Evolutionary conservation across 345 rosid genomes (phyloP).

Genomic region (Isatis tinctoria): DNA sequence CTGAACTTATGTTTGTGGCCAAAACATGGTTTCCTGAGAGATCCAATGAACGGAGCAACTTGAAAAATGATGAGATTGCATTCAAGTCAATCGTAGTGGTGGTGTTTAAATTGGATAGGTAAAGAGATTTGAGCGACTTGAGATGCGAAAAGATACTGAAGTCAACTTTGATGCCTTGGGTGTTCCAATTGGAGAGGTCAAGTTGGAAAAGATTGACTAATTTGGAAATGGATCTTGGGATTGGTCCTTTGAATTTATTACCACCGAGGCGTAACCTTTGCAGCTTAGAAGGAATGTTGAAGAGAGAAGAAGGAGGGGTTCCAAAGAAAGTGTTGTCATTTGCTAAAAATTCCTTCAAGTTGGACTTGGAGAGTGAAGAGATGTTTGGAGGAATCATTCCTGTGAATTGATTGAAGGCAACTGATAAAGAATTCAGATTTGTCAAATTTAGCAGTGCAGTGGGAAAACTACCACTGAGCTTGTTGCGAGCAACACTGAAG

Average conservation of each 20-base stretch:
- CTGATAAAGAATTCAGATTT: background rate
- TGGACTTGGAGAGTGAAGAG: too few species aligned
- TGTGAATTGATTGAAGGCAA: too few species aligned
- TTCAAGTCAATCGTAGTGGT: background rate
- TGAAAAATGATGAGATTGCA: background rate
- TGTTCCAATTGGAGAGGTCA: background rate
- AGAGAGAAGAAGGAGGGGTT: background rate
- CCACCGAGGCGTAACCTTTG: background rate
- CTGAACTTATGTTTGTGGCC: background rate
- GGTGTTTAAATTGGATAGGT: background rate
- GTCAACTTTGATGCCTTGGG: constrained; percentile 4
- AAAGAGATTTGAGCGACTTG: background rate
- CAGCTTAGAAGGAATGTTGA: background rate
- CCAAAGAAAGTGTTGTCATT: background rate
- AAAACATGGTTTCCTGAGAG: constrained; percentile 5
- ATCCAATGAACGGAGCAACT: background rate
- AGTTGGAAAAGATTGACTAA: background rate
- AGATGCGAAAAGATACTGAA: constrained; percentile 13
- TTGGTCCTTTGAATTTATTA: constrained; percentile 27
- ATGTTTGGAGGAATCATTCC: too few species aligned
- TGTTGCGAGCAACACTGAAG: fast-evolving
- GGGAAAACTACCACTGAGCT: background rate
- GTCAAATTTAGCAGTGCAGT: background rate
- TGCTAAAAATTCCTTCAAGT: fast-evolving
- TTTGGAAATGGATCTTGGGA: constrained; percentile 3